These are phyloP conservation scores for Madurella mycetomatis DNA, from an alignment of 2,329 filamentous ascomycete species.

Conservation along the genomic window DNA sequence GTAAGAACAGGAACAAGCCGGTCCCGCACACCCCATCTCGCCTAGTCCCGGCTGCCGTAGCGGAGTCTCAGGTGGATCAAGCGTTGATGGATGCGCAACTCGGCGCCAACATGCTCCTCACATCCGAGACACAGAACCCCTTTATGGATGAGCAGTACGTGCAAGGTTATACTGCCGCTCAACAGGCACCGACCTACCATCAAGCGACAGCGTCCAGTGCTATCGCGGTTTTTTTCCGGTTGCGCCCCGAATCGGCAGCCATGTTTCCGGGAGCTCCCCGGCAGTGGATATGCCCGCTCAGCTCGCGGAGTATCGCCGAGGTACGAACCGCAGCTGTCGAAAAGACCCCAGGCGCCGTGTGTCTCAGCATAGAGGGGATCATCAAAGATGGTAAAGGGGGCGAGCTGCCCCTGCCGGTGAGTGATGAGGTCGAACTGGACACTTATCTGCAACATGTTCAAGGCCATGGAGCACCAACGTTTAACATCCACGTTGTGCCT, in stretches of 20 bases:
- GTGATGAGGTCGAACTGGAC: slow-evolving; percentile 65
- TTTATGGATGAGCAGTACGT: slow-evolving; percentile 14
- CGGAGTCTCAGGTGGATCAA: slow-evolving; percentile 1
- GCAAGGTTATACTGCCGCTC: slow-evolving; percentile 8
- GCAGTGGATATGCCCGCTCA: slow-evolving; percentile 64
- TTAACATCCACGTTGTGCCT: slow-evolving; percentile 35
- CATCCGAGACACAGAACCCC: slow-evolving; percentile 34
- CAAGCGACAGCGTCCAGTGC: slow-evolving; percentile 4
- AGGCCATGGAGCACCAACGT: slow-evolving; percentile 38
- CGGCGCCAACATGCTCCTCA: slow-evolving; percentile 37
- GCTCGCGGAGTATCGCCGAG: slow-evolving; percentile 54
- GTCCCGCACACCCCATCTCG: slow-evolving; percentile 4
- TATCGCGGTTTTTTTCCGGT: slow-evolving; percentile 63
- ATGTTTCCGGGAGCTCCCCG: slow-evolving; percentile 41
- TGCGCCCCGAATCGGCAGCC: slow-evolving; percentile 56
- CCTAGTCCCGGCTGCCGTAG: slow-evolving; percentile 1
- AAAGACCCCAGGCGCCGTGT: slow-evolving; percentile 57
- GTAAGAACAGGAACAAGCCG: slow-evolving; percentile 3
- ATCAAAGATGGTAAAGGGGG: slow-evolving; percentile 55
- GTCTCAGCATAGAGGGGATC: slow-evolving; percentile 61
- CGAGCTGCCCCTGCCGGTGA: slow-evolving; percentile 61
- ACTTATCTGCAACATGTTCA: slow-evolving; percentile 66
- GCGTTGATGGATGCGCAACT: slow-evolving; percentile 34
- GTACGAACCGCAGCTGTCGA: slow-evolving; percentile 56
- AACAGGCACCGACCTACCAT: slow-evolving; percentile 2